Base-by-base conservation (phyloP, 305 asterid genomes). In the Euphrasia arctica region DNA sequence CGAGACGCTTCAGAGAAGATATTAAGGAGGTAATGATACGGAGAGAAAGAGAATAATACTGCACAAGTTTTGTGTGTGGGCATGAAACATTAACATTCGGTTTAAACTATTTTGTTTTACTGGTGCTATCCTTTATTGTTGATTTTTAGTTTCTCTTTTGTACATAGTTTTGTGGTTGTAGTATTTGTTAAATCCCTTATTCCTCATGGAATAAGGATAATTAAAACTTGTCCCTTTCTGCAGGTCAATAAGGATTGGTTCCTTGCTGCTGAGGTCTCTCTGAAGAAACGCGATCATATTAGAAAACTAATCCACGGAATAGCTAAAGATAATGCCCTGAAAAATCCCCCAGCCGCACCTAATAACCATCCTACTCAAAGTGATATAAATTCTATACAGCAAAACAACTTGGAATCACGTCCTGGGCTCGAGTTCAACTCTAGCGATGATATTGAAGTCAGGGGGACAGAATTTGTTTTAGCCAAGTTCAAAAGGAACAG, bases 171-270 rank as follows among this genome's bases (percentile, higher is more conserved):
- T 7, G 43, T 8, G 43, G 10, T 39, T 39, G 11, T 8, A 39
- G 11, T 8, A 39, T 39, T 39, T 36, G 42, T 36, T 39, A 39
- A 39, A 36, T 5, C 42, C 42, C 9, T 39, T 7, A 8, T 39
- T 39, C 9, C 9, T 39, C 43, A 39, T 10, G 9, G 43, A 10
- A 6, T 39, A 39, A 39, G 43, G 43, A 6, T 39, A 39, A 39
- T 7, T 1, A 39, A 5, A 59, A 52, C 52, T 48, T 50, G 2
- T 63, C 48, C 55, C 13, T 71, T 28, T 64, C 76, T 83, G 77
- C 90, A 91, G 98, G 87, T 86, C 67, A 77, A 77, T 47, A 45
- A 77, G 75, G 78, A 79, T 42, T 91, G 96, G 96, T 91, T 91
- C 72, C 77, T 74, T 65, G 89, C 96, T 41, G 87, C 79, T 54